Conservation (phyloP, 2,329 filamentous ascomycete genomes). For the Chaetomium globosum region DNA sequence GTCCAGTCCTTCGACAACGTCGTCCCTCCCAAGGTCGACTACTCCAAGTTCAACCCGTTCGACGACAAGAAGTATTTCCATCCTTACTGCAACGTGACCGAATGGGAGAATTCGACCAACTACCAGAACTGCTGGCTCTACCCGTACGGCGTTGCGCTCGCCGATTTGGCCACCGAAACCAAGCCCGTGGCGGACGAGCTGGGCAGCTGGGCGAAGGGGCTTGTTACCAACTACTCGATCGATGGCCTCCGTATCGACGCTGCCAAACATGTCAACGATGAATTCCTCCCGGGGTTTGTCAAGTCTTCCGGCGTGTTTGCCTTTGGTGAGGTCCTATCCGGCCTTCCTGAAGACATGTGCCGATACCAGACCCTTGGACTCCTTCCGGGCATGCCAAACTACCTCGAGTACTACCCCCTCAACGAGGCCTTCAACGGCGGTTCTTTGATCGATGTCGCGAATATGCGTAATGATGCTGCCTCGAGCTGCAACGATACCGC, state of each 20-base stretch:
- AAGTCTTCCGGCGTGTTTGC: slow-evolving; percentile 59
- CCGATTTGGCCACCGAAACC: slow-evolving; percentile 62
- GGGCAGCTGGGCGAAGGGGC: slow-evolving; percentile 59
- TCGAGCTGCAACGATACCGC: slow-evolving; percentile 48
- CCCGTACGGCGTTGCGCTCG: slow-evolving; percentile 58
- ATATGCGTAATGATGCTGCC: slow-evolving; percentile 45
- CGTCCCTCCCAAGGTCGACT: slow-evolving; percentile 48
- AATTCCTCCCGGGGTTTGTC: slow-evolving; percentile 60
- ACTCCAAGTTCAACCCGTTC: slow-evolving; percentile 48
- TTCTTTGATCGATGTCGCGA: slow-evolving; percentile 45
- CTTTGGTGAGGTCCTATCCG: slow-evolving; percentile 63
- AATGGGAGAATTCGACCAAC: slow-evolving; percentile 56
- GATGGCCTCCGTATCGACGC: slow-evolving; percentile 65
- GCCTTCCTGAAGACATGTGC: slow-evolving; percentile 54
- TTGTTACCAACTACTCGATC: slow-evolving; percentile 64
- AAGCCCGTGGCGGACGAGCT: slow-evolving; percentile 53
- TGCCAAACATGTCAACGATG: slow-evolving; percentile 62
- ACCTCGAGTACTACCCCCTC: slow-evolving; percentile 51
- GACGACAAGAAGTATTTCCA: slow-evolving; percentile 63
- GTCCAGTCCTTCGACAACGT: slow-evolving; percentile 47
- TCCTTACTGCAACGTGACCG: slow-evolving; percentile 56
- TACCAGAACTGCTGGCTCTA: slow-evolving; percentile 56
- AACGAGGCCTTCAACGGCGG: slow-evolving; percentile 44
- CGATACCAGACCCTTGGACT: slow-evolving; percentile 56
- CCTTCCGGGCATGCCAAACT: slow-evolving; percentile 60